Evolutionary conservation across 768 basidiomycete species (phyloP).

Genomic region (Psilocybe tampanensis): DNA sequence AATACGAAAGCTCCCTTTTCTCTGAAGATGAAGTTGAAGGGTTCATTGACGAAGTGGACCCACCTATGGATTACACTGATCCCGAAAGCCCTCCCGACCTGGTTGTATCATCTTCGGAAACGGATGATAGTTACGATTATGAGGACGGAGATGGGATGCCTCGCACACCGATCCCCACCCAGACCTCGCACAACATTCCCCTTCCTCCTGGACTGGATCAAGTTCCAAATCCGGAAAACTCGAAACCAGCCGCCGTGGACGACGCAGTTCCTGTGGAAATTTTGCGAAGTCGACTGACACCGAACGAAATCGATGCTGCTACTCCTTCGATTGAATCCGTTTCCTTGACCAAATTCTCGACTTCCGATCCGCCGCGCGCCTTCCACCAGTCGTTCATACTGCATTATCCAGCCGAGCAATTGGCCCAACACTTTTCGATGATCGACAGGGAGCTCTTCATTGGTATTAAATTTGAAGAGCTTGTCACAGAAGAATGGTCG

Average conservation of each 20-base stretch:
- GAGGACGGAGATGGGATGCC: slow-evolving; percentile 21
- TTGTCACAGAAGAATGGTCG: slow-evolving; percentile 76
- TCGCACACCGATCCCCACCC: slow-evolving; percentile 37
- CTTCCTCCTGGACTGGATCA: slow-evolving; percentile 30
- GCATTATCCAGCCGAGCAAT: slow-evolving; percentile 53
- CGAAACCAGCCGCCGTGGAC: slow-evolving; percentile 54
- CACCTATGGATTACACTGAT: slow-evolving; percentile 20
- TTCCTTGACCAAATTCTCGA: slow-evolving; percentile 37
- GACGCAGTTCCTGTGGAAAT: slow-evolving; percentile 72
- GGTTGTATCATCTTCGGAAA: slow-evolving; percentile 12
- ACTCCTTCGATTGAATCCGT: slow-evolving; percentile 21
- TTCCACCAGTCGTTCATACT: slow-evolving; percentile 75
- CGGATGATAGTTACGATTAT: slow-evolving; percentile 22
- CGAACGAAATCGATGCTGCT: slow-evolving; percentile 21
- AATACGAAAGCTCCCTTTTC: slow-evolving; percentile 60
- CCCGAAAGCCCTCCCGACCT: slow-evolving; percentile 16
- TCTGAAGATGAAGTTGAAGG: slow-evolving; percentile 38
- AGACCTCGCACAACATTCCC: slow-evolving; percentile 28
- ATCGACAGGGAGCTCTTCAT: slow-evolving; percentile 89
- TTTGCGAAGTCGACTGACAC: slow-evolving; percentile 56
- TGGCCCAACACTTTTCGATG: slow-evolving; percentile 83
- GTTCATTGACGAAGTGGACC: slow-evolving; percentile 28
- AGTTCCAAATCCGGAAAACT: slow-evolving; percentile 36
- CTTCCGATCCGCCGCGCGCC: slow-evolving; percentile 36
- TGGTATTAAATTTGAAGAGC: slow-evolving; percentile 84